phyloP scores from a whole-genome alignment of 2,329 filamentous ascomycete species.

The Fusarium tjaetaba region DNA sequence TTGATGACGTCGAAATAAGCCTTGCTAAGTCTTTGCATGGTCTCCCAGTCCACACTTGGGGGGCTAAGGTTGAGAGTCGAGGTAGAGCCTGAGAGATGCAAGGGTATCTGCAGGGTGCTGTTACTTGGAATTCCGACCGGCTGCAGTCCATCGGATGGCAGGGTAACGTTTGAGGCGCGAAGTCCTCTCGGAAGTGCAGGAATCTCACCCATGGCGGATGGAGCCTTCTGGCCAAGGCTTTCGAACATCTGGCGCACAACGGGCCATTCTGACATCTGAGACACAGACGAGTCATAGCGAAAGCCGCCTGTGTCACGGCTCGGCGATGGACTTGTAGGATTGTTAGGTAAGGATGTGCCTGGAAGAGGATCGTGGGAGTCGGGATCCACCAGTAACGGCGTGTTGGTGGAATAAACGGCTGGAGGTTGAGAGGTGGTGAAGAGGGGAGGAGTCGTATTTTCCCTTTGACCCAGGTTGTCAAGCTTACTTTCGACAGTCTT shows the following conservation, averaged over 20 bases:
- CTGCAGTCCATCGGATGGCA: conserved; percentile 40
- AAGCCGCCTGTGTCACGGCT: conserved; percentile 36
- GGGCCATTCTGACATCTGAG: conserved; percentile 42
- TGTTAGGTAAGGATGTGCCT: conserved; percentile 27
- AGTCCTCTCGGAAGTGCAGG: conserved; percentile 35
- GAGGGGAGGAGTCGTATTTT: conserved; percentile 26
- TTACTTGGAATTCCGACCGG: conserved; percentile 25
- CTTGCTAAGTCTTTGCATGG: conserved; percentile 61
- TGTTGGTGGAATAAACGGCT: conserved; percentile 31
- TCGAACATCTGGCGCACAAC: conserved; percentile 42
- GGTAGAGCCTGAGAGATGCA: conserved; percentile 33
- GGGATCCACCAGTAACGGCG: conserved; percentile 35
- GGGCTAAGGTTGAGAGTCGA: conserved; percentile 25
- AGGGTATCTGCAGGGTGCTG: conserved; percentile 31
- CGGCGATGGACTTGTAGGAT: conserved; percentile 32
- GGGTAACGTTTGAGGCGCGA: conserved; percentile 29
- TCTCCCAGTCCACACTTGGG: conserved; percentile 55
- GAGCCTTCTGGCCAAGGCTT: conserved; percentile 37
- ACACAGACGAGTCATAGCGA: conserved; percentile 43
- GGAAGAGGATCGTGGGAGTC: conserved; percentile 37
- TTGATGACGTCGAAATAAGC: conserved; percentile 70
- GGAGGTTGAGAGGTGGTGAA: conserved; percentile 36
- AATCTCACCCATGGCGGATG: conserved; percentile 29
- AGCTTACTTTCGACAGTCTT: conserved; percentile 66
- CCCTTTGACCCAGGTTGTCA: conserved; percentile 52